Evolutionary conservation across 768 basidiomycete species (phyloP).

Genomic region (Hysterangium stoloniferum): DNA sequence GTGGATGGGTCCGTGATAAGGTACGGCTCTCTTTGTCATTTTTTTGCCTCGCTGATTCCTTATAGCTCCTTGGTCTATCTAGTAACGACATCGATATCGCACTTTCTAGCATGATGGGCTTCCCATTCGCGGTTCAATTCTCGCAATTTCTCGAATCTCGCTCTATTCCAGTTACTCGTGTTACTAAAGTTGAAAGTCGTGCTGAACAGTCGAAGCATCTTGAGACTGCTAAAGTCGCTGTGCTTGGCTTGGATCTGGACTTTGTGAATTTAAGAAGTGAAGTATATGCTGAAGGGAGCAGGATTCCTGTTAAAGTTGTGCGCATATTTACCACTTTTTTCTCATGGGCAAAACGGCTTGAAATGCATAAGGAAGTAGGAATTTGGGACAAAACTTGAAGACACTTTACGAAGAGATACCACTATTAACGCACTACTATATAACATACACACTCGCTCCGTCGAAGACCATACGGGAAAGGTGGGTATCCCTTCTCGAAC

Average conservation of each 20-base stretch:
- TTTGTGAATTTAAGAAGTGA: constrained; percentile 92
- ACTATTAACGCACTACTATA: constrained; percentile 97
- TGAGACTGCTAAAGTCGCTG: constrained; percentile 82
- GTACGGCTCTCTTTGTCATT: constrained; percentile 34
- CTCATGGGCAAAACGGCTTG: background rate
- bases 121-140: constrained; percentile 78
- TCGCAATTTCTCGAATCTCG: constrained; percentile 52
- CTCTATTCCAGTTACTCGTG: constrained; percentile 44
- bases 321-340: constrained; percentile 22
- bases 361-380: constrained; percentile 36
- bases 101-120: constrained; percentile 81
- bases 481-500: constrained; percentile 27
- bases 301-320: constrained; percentile 86
- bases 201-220: constrained; percentile 98
- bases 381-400: constrained; percentile 88
- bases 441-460: constrained; percentile 76
- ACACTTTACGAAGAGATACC: constrained; percentile 83
- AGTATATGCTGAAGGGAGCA: constrained; percentile 77
- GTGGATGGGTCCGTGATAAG: constrained; percentile 99
- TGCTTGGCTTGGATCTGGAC: constrained; percentile 80
- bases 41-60: constrained; percentile 14
- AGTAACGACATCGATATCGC: constrained; percentile 95
- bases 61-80: constrained; percentile 67
- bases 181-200: constrained; percentile 85
- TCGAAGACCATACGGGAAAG: constrained; percentile 85